A percentile compares a stretch with the other conserved stretches of the same genome.
phyloP scores from a whole-genome alignment of 495 filamentous ascomycete species.

The Penicillium canariense region DNA sequence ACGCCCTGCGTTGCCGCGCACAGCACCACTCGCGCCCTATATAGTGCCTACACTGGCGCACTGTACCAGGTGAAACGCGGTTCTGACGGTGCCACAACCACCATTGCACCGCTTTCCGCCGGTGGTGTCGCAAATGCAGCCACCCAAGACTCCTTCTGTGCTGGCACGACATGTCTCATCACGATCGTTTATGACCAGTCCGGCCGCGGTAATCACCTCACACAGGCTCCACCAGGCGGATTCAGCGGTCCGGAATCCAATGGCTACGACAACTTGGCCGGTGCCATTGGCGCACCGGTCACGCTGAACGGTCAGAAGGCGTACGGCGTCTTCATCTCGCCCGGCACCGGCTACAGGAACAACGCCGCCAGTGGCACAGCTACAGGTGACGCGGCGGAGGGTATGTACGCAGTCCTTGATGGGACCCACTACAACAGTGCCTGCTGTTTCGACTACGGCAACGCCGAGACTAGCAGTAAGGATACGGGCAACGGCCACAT shows the following conservation, averaged over 20 bases:
- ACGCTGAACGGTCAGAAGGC: constrained; percentile 56
- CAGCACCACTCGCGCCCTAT: constrained; percentile 59
- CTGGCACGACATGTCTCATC: constrained; percentile 56
- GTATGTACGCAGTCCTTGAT: constrained; percentile 59
- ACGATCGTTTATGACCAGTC: constrained; percentile 61
- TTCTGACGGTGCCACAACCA: constrained; percentile 47
- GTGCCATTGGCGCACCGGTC: constrained; percentile 56
- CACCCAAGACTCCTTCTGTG: constrained; percentile 57
- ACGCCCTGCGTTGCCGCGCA: constrained; percentile 58
- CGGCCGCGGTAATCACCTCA: constrained; percentile 55
- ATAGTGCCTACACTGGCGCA: constrained; percentile 45
- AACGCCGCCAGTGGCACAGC: constrained; percentile 49
- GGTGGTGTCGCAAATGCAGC: constrained; percentile 57
- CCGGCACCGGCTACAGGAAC: constrained; percentile 56
- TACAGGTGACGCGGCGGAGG: constrained; percentile 52
- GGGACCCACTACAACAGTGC: constrained; percentile 56
- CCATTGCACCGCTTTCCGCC: constrained; percentile 47
- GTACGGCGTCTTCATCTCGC: constrained; percentile 57
- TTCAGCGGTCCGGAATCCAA: constrained; percentile 50
- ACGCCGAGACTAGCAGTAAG: constrained; percentile 51
- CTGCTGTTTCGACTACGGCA: constrained; percentile 64
- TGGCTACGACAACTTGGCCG: constrained; percentile 55
- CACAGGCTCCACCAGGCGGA: constrained; percentile 53
- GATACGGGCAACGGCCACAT: constrained; percentile 60
- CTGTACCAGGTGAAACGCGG: constrained; percentile 56